Evolutionary conservation across 75 land plant genomes (phyloP), one percentile per base, ranked within the genome.

Genomic region (Pseudotsuga menziesii): DNA sequence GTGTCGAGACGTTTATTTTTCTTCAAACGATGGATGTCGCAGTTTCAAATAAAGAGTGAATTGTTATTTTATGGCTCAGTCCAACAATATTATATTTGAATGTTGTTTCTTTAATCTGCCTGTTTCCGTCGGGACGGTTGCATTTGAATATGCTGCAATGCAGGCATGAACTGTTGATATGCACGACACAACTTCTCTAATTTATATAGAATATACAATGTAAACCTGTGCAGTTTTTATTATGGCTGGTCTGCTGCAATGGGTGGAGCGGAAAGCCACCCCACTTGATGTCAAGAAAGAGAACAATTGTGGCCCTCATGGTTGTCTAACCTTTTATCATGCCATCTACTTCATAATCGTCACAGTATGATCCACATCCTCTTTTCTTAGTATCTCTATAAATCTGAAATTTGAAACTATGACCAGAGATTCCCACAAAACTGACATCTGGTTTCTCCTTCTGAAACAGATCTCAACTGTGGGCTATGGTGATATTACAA

Each of bases 261-360:
- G 88, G 88, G 88, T 86, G 48, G 88, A 86, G 62, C 59, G 57
- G 55, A 72, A 75, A n/a, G 82, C 88, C 29, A 86, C 85, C 19
- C 78, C 88, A 35, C 61, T 32, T 26, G 56, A 77, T 73, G 76
- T 77, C 56, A 77, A 76, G 77, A 57, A 83, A 56, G 60, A 72
- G 57, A 76, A 83, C n/a, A 69, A 70, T 32, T 86, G 88, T 74
- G 72, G 76, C 26, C 71, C 72, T 25, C 56, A 78, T 66, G 88
- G 88, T 13, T 86, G 88, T 44, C 62, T 86, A 52, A 80, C 77
- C 27, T 86, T 86, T 79, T 86, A 76, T 76, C 82, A 86, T 63
- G 88, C 88, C 14, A 44, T 86, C 60, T 86, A 86, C 72, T 86
- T 83, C 66, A 74, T 86, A 56, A 66, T 86, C 72, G 88, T 86